These are phyloP conservation scores for Apiosordaria backusii DNA, from an alignment of 495 filamentous ascomycete species.

Conservation along the genomic window DNA sequence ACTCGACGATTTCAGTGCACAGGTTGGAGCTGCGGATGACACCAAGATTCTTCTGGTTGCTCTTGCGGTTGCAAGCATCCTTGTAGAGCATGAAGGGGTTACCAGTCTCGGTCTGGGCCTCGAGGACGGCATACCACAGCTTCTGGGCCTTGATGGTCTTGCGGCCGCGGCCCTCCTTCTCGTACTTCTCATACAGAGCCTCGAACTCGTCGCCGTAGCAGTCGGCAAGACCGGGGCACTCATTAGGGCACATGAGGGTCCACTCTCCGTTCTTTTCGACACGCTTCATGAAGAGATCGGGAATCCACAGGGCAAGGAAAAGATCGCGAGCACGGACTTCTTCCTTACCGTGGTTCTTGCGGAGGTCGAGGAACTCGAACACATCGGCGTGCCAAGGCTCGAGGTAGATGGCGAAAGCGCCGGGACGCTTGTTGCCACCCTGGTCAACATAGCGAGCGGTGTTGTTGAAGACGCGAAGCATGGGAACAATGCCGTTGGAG, in stretches of 20 bases:
- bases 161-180: slow-evolving; percentile 82
- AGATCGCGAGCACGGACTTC: slow-evolving; percentile 95
- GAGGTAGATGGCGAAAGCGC: slow-evolving; percentile 98
- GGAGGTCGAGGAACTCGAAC: slow-evolving; percentile 93
- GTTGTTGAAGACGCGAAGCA: slow-evolving; percentile 99
- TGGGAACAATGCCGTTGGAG: slow-evolving; percentile 94
- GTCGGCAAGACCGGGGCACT: slow-evolving; percentile 91
- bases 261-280: slow-evolving; percentile 92
- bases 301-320: slow-evolving; percentile 97
- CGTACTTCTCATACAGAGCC: slow-evolving; percentile 89
- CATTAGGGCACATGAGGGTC: slow-evolving; percentile 97
- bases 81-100: slow-evolving; percentile 99
- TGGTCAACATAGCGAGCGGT: slow-evolving; percentile 98
- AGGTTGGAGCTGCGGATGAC: slow-evolving; percentile 98
- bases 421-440: slow-evolving; percentile 97
- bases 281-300: slow-evolving; percentile 99
- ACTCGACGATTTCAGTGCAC: slow-evolving; percentile 98
- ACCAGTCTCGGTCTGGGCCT: slow-evolving; percentile 96
- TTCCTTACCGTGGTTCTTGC: slow-evolving; percentile 99
- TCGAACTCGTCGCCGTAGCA: slow-evolving; percentile 98
- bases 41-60: slow-evolving; percentile 99
- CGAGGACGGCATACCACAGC: slow-evolving; percentile 96
- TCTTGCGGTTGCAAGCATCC: slow-evolving; percentile 95
- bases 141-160: slow-evolving; percentile 95
- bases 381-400: slow-evolving; percentile 99